Percentiles rank a stretch among this genome's conserved stretches.
Conservation (phyloP, 2,329 filamentous ascomycete species). For the Phyllosticta capitalensis region DNA sequence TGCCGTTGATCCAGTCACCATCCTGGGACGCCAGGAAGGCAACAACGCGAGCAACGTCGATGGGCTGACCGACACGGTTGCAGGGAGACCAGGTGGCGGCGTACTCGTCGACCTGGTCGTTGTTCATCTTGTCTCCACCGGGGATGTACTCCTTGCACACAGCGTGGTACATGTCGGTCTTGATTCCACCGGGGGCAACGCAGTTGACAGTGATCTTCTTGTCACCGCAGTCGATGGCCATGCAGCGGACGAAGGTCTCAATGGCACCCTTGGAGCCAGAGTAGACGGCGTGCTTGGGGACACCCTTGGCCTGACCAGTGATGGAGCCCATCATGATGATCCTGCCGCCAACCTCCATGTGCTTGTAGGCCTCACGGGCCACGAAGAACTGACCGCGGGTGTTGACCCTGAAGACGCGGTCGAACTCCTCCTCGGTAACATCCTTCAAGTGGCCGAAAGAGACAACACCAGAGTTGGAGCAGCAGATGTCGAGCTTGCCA, state of each 20-base stretch:
- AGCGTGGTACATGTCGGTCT: slow-evolving; percentile 52
- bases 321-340: slow-evolving; percentile 48
- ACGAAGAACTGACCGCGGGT: slow-evolving; percentile 56
- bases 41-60: slow-evolving; percentile 58
- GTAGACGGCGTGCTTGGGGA: slow-evolving; percentile 46
- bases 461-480: slow-evolving; percentile 56
- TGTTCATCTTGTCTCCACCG: slow-evolving; percentile 43
- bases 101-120: slow-evolving; percentile 53
- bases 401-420: slow-evolving; percentile 53
- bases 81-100: slow-evolving; percentile 56
- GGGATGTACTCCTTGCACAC: slow-evolving; percentile 57
- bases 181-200: slow-evolving; percentile 47
- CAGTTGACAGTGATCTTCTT: slow-evolving; percentile 52
- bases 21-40: slow-evolving; percentile 51
- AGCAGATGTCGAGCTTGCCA: slow-evolving; percentile 57
- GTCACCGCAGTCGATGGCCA: slow-evolving; percentile 45
- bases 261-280: slow-evolving; percentile 46
- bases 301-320: slow-evolving; percentile 48
- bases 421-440: slow-evolving; percentile 45
- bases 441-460: slow-evolving; percentile 46
- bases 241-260: slow-evolving; percentile 45
- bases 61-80: slow-evolving; percentile 56
- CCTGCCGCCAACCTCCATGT: slow-evolving; percentile 41
- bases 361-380: slow-evolving; percentile 46
- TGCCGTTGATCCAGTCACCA: slow-evolving; percentile 47